These are phyloP conservation scores for Iris macrosiphon DNA, from an alignment of 106 monocot species.

Conservation along the genomic window DNA sequence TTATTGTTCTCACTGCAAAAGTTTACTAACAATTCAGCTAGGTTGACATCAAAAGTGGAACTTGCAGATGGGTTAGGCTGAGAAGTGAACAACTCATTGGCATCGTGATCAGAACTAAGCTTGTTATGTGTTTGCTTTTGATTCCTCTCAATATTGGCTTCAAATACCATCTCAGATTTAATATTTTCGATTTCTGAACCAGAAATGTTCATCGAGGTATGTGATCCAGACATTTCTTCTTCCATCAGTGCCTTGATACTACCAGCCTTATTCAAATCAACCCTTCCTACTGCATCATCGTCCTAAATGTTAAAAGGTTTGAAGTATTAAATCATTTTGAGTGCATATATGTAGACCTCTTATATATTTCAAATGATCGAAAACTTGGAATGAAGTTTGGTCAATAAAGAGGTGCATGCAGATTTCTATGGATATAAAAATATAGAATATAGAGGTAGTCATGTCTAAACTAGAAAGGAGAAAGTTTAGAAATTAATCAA, in stretches of 20 bases:
- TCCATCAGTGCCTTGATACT: slow-evolving; percentile 18
- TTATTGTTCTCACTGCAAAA: slow-evolving; percentile 9
- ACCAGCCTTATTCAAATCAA: slow-evolving; percentile 1
- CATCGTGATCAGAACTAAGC: not conserved
- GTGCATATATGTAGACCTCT: not conserved
- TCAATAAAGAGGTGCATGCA: no score
- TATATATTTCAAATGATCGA: not conserved
- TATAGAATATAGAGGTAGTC: no score
- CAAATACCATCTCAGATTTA: slow-evolving; percentile 1
- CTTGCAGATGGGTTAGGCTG: slow-evolving; percentile 1
- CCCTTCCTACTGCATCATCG: not conserved
- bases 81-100: not conserved
- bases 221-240: slow-evolving; percentile 19
- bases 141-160: not conserved
- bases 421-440: no score
- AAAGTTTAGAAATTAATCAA: no score
- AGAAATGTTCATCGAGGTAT: not conserved
- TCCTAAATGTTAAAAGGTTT: slow-evolving; percentile 9
- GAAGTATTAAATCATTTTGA: not conserved
- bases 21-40: slow-evolving; percentile 22
- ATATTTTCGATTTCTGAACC: slow-evolving; percentile 11
- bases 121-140: not conserved
- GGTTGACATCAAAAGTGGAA: slow-evolving; percentile 3
- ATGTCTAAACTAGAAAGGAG: no score
- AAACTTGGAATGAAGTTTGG: no score